Percentiles rank a stretch among this genome's conserved stretches.
Conservation (phyloP, 768 basidiomycete genomes). For the Lentinus brumalis region DNA sequence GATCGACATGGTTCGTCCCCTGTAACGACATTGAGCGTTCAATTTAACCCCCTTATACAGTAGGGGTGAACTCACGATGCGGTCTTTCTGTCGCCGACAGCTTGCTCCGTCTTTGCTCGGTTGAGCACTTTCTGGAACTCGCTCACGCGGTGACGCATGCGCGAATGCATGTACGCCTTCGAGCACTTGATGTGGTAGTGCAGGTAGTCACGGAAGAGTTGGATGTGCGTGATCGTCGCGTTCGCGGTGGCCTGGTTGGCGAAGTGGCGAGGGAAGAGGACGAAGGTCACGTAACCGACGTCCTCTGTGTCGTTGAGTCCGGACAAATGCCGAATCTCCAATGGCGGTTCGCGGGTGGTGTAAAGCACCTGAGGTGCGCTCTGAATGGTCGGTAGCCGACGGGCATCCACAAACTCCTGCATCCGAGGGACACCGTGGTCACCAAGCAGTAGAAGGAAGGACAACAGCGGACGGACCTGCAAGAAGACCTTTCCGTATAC, state of each 20-base stretch:
- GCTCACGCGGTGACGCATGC: constrained; percentile 91
- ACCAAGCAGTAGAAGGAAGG: not conserved
- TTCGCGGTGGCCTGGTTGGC: constrained; percentile 64
- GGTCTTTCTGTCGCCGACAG: constrained; percentile 84
- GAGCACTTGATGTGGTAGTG: constrained; percentile 99
- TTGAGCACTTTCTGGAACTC: constrained; percentile 97
- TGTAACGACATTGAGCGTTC: not conserved
- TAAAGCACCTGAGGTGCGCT: constrained; percentile 97
- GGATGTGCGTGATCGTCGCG: constrained; percentile 89
- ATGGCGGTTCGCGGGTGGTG: constrained; percentile 90
- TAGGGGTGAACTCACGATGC: constrained; percentile 60
- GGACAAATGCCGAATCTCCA: constrained; percentile 90
- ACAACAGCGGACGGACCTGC: constrained; percentile 58
- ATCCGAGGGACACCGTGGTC: not conserved
- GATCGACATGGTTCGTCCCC: constrained; percentile 21
- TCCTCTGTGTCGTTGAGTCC: constrained; percentile 84
- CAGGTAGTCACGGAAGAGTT: constrained; percentile 97
- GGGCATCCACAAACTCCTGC: constrained; percentile 99
- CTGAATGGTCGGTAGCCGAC: constrained; percentile 88
- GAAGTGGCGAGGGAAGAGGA: constrained; percentile 97
- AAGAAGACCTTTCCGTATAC: constrained; percentile 98
- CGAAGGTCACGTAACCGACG: constrained; percentile 96
- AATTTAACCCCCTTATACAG: too few species aligned
- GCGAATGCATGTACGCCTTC: constrained; percentile 98
- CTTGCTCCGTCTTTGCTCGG: constrained; percentile 91